phyloP scores from a whole-genome alignment of 169 alveolate genomes.

The Besnoitia besnoiti region DNA sequence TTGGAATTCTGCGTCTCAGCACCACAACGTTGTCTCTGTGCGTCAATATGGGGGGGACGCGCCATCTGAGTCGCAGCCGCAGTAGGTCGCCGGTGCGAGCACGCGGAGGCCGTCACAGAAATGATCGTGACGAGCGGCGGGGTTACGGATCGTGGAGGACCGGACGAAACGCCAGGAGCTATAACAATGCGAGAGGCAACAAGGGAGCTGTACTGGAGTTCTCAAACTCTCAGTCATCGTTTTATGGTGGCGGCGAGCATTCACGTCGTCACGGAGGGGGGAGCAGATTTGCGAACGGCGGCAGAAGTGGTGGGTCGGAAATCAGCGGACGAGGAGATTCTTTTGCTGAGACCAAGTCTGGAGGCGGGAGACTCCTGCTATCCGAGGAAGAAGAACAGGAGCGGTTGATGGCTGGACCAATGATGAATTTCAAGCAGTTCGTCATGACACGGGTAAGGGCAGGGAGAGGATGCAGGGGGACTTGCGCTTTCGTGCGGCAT shows the following conservation, averaged over 20 bases:
- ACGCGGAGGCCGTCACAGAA: not conserved
- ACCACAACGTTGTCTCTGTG: no score
- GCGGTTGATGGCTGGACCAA: not conserved
- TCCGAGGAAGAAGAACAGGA: slow-evolving; percentile 30
- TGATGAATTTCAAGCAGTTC: slow-evolving; percentile 33
- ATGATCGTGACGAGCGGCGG: not conserved
- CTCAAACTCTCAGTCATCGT: not conserved
- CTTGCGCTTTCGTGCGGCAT: no score
- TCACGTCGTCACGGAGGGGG: not conserved
- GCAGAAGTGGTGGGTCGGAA: not conserved
- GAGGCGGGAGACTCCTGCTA: not conserved
- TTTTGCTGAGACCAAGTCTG: no score
- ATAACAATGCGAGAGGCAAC: not conserved
- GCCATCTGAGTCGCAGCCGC: slow-evolving; percentile 31
- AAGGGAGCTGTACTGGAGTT: not conserved
- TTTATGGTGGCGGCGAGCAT: not conserved
- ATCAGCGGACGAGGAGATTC: not conserved
- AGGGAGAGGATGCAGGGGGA: not conserved
- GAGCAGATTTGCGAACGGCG: not conserved
- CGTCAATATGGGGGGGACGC: slow-evolving; percentile 11
- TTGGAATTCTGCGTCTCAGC: no score
- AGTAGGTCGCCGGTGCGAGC: slow-evolving; percentile 26
- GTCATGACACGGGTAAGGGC: not conserved
- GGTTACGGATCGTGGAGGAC: not conserved
- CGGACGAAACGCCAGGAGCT: not conserved